These are phyloP conservation scores for Trichoderma gracile DNA, from an alignment of 2,329 filamentous ascomycete species.

Conservation along the genomic window DNA sequence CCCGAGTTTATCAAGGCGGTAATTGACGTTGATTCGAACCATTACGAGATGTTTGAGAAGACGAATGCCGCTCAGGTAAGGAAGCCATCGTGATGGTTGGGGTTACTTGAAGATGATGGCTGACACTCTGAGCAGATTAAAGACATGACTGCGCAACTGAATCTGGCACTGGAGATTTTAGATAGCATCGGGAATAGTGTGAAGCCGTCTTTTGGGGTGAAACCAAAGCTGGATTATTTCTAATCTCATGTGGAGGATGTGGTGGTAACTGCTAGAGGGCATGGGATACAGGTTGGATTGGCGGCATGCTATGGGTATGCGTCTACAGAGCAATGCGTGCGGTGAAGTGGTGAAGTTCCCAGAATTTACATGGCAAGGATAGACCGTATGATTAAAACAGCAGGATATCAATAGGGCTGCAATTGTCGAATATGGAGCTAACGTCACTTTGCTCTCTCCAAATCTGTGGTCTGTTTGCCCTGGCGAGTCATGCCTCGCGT, in stretches of 20 bases:
- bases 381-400: too few species aligned
- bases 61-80: slow-evolving; percentile 19
- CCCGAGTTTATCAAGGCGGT: slow-evolving; percentile 36
- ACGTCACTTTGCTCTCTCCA: too few species aligned
- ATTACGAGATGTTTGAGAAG: slow-evolving; percentile 36
- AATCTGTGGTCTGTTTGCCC: too few species aligned
- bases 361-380: background rate
- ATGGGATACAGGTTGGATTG: background rate
- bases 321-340: background rate
- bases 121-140: slow-evolving; percentile 22
- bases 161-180: slow-evolving; percentile 54
- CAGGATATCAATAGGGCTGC: too few species aligned
- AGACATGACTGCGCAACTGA: slow-evolving; percentile 26
- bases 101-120: background rate
- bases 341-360: background rate
- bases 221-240: slow-evolving; percentile 20
- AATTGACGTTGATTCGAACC: slow-evolving; percentile 34
- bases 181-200: slow-evolving; percentile 34
- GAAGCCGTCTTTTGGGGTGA: background rate
- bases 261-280: background rate
- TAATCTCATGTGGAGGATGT: background rate
- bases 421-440: too few species aligned
- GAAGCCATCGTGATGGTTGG: too few species aligned
- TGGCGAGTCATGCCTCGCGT: too few species aligned
- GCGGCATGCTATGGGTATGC: background rate